Percentiles rank a stretch among this genome's conserved stretches.
Conservation (phyloP, 805 yeast genomes). For the Pichia rugopelliculosa region DNA sequence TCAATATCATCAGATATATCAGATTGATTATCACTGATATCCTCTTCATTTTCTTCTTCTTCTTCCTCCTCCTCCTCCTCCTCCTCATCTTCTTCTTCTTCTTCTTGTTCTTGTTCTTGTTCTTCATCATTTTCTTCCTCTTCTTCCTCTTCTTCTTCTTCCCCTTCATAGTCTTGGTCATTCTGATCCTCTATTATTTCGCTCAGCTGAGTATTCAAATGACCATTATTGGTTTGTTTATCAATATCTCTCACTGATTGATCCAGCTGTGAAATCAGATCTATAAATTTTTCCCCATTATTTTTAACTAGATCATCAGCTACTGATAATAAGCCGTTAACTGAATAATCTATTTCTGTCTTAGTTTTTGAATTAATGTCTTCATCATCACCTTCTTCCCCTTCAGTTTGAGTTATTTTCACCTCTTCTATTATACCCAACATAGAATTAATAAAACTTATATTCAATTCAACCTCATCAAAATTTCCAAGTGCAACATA, state of each 20-base stretch:
- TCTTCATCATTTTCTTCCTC: conserved; percentile 10
- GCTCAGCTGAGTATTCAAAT: neutral
- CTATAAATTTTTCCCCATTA: conserved; percentile 71
- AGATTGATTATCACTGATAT: conserved; percentile 23
- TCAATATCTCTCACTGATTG: conserved; percentile 17
- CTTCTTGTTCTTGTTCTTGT: conserved; percentile 11
- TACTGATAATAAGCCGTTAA: conserved; percentile 31
- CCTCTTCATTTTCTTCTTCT: conserved; percentile 17
- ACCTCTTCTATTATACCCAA: conserved; percentile 18
- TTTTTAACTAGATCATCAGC: conserved; percentile 75
- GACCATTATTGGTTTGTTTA: neutral
- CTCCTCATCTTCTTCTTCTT: conserved; percentile 9
- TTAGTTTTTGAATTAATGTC: neutral
- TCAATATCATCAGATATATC: conserved; percentile 35
- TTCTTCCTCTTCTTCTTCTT: conserved; percentile 7
- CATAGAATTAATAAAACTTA: conserved; percentile 20
- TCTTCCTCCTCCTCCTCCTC: conserved; percentile 16
- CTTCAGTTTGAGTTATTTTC: conserved; percentile 1
- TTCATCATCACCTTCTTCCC: conserved; percentile 1
- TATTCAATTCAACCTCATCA: conserved; percentile 30
- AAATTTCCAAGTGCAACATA: conserved; percentile 28
- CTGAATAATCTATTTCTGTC: neutral
- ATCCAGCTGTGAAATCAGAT: conserved; percentile 72
- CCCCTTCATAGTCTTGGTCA: conserved; percentile 19
- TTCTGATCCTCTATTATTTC: neutral